Base-by-base conservation (phyloP, 257 asterid species). In the Salvia miltiorrhiza region DNA sequence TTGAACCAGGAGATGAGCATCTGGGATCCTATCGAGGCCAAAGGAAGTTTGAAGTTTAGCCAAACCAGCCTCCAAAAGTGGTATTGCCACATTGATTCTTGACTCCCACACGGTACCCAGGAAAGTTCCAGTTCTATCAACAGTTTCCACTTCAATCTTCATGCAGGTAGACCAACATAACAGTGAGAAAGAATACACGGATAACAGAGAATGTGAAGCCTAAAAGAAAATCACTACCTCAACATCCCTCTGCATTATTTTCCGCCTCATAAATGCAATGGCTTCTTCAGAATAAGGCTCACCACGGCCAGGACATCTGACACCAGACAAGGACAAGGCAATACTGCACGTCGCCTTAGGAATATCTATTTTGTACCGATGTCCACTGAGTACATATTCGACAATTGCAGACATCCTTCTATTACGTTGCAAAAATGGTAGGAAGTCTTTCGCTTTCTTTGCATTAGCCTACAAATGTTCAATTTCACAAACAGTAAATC, bases 241-340 rank as follows among this genome's bases (percentile, higher is more conserved):
- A 1, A 91, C 96, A 81, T 94, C 99, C 88, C 97, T 94, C 88
- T 94, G 99, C 99, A 94, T 91, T 77, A 94, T 91, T 80, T 85
- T 91, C 74, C 97, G 79, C 84, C 99, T 86, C 99, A 94, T 91
- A 53, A 94, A 81, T 17, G 99, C 96, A 81, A 94, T 91, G 66
- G 99, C 99, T 70, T 89, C 99, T 3, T 94, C 95, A 52, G 99
- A 91, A 69, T 77, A 89, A 17, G 93, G 96, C 76, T 94, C 97
- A 17, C 76, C 89, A 40, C 99, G 97, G 50, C 96, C 99, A 4
- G 99, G 97, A 56, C 99, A 94, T 78, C 99, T 83, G 56, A 94
- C 99, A 50, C 99, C 99, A 58, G 99, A 94, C 39, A 91, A 81
- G 11, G 99, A 85, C 73, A 94, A 82, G 63, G 97, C 99, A 71